Conservation (phyloP, 257 asterid species). For the Solanum habrochaites region DNA sequence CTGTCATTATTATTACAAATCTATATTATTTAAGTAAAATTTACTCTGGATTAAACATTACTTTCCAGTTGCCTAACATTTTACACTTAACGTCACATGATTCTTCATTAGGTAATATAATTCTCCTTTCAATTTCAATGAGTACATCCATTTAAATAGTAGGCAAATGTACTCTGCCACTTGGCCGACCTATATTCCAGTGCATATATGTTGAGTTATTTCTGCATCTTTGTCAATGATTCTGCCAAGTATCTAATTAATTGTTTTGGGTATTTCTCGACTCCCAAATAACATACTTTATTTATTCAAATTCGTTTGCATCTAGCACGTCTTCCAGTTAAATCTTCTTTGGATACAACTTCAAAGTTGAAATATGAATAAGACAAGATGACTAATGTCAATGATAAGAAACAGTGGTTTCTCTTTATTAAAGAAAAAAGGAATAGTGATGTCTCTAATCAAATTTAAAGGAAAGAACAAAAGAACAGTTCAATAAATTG, state of each 20-base stretch:
- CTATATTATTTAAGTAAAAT: not conserved
- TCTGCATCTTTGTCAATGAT: not conserved
- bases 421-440: not conserved
- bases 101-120: not conserved
- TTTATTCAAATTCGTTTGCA: not conserved
- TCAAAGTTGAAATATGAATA: not conserved
- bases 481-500: not conserved
- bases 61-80: not conserved
- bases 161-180: not conserved
- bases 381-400: not conserved
- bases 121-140: not conserved
- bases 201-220: not conserved
- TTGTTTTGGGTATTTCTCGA: not conserved
- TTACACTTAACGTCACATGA: not conserved
- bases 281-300: not conserved
- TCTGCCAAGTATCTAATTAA: not conserved
- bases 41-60: not conserved
- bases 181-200: not conserved
- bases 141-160: not conserved
- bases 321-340: not conserved
- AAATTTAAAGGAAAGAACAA: not conserved
- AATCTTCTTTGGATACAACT: not conserved
- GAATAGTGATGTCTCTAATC: not conserved
- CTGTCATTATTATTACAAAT: not conserved
- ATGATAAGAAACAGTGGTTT: not conserved